Evolutionary conservation across 2,329 filamentous ascomycete genomes (phyloP), one percentile per base, ranked within the genome.

Genomic region (Fusarium graminum): DNA sequence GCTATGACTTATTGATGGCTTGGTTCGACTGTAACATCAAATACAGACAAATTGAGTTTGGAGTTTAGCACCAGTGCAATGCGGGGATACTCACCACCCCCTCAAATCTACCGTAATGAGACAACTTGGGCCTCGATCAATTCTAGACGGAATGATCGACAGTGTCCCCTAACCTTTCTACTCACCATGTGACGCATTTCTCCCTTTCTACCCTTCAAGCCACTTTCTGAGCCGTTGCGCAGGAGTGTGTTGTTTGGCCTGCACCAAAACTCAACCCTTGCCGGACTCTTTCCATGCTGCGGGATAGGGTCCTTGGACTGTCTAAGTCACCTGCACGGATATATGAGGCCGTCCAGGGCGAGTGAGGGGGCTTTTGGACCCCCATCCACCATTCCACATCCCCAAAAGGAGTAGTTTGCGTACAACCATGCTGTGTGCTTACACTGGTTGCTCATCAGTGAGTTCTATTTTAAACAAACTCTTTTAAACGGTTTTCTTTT

Each of bases 121-220:
- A 47, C 38, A 41, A 39, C 43, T 50, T 38, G 45, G 40, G 32
- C 39, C 44, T 54, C 50, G 25, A 26, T 52, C 51, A 47, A 55
- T 68, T 71, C 70, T 61, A 60, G 57, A 67, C 57, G 46, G 52
- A 63, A 41, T 54, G 70, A 72, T 72, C 68, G 65, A 51, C 70
- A 38, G 30, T 36, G 39, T 49, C 38, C 25, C 44, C 44, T 47
- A 62, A 53, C 50, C 45, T 55, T 42, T 36, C 6, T 40, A 52
- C 22, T 42, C 22, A 40, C 45, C 70, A 72, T 68, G 70, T 71
- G 69, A 72, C 63, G 54, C 63, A 60, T 47, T 57, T 61, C 46
- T 60, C 34, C 44, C 34, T 52, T 39, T 28, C 59, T 43, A 44
- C 49, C 34, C 41, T 42, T 50, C 52, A 46, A 44, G 44, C 60